A percentile compares a stretch with the other conserved stretches of the same genome.
phyloP scores from a whole-genome alignment of 768 basidiomycete species.

The Tylopilus rubrobrunneus region DNA sequence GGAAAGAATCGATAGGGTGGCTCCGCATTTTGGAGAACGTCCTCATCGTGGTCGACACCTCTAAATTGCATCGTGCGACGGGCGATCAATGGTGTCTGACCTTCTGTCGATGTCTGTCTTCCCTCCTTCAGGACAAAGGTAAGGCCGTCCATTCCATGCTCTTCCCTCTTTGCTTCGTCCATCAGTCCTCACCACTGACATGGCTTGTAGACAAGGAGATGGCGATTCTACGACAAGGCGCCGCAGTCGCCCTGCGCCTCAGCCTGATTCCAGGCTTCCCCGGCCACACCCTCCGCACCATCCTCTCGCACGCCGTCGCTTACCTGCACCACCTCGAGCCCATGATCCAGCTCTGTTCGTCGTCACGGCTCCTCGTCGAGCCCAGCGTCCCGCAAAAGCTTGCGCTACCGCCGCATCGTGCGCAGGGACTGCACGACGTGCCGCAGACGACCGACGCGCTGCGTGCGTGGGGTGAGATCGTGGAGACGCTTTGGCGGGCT shows the following conservation, averaged over 20 bases:
- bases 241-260: slow-evolving; percentile 35
- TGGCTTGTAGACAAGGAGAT: slow-evolving; percentile 17
- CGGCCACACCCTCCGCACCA: slow-evolving; percentile 22
- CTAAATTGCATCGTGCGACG: slow-evolving; percentile 52
- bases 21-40: slow-evolving; percentile 64
- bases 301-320: slow-evolving; percentile 29
- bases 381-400: slow-evolving; percentile 1
- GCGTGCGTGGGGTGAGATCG: slow-evolving; percentile 44
- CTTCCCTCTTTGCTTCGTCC: background rate
- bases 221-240: slow-evolving; percentile 20
- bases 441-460: slow-evolving; percentile 27
- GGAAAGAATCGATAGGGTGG: slow-evolving; percentile 55
- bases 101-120: slow-evolving; percentile 48
- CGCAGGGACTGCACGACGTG: slow-evolving; percentile 36
- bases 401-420: slow-evolving; percentile 31
- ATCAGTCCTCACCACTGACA: background rate
- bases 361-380: background rate
- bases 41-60: slow-evolving; percentile 43
- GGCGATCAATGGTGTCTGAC: slow-evolving; percentile 58
- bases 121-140: slow-evolving; percentile 17
- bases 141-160: background rate
- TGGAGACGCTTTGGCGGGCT: slow-evolving; percentile 44
- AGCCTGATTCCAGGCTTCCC: slow-evolving; percentile 31
- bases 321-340: slow-evolving; percentile 31
- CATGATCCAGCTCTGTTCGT: slow-evolving; percentile 1